Evolutionary conservation across 2,329 filamentous ascomycete genomes (phyloP), one percentile per base, ranked within the genome.

Genomic region (Xylaria sp.): DNA sequence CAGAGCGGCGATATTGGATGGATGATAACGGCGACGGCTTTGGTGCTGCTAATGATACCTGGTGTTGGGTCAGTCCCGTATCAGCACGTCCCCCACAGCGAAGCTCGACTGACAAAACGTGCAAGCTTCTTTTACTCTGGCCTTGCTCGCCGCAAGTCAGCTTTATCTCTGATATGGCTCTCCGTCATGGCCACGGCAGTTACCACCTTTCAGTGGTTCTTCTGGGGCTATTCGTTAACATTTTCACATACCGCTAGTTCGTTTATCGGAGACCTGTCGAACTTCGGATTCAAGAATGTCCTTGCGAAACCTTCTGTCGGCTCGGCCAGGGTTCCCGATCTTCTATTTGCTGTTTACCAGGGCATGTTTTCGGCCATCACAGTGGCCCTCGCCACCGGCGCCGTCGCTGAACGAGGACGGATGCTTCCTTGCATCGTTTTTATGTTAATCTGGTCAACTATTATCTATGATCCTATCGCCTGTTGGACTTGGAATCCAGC

Each of bases 401-500:
- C 93, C 57, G 92, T 94, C 36, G 93, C 93, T 60, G 94, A 97
- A 79, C 88, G 94, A 73, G 94, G 94, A 69, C 89, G 93, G 69
- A 94, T 97, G 90, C 88, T 96, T 6, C 93, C 94, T 13, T 94
- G 91, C 78, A 88, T 97, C 72, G 85, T 97, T 76, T 97, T 97
- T 85, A 96, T 97, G 90, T 95, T 97, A 77, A 83, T 97, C 78
- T 97, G 94, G 94, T 87, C 91, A 1, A 97, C 94, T 5, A 78
- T 97, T 67, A 91, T 97, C 78, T 97, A 97, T 81, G 93, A 97
- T 75, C 92, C 93, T 1, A 94, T 97, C 77, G 94, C 94, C 53
- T 97, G 93, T 86, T 97, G 94, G 94, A 97, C 93, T 9, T 97
- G 94, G 94, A 97, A 97, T 78, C 80, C 91, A 0, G 83, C 83